Evolutionary conservation across 2,329 filamentous ascomycete genomes (phyloP).

Genomic region (Sclerotinia sclerotiorum): DNA sequence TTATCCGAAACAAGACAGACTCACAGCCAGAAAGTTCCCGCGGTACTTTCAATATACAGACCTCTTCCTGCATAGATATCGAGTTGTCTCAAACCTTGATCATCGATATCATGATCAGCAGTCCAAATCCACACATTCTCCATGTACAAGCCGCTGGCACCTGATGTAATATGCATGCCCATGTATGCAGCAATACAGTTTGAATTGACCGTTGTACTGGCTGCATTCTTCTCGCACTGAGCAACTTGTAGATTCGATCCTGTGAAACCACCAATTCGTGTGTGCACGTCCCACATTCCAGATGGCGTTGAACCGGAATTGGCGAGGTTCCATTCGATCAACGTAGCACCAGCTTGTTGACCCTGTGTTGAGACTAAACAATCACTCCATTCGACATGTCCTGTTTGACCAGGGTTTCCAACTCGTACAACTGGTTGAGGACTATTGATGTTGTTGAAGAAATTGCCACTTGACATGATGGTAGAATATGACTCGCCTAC

Average conservation of each 20-base stretch:
- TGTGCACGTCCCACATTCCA: conserved; percentile 51
- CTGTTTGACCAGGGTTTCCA: conserved; percentile 57
- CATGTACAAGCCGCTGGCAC: conserved; percentile 48
- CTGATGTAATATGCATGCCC: conserved; percentile 40
- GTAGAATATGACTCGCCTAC: conserved; percentile 48
- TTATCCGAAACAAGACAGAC: neutral
- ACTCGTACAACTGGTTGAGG: conserved; percentile 53
- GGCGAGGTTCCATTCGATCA: conserved; percentile 66
- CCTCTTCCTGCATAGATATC: conserved; percentile 53
- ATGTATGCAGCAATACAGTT: conserved; percentile 42
- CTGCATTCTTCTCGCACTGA: conserved; percentile 55
- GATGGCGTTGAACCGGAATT: conserved; percentile 49
- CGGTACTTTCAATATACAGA: conserved; percentile 47
- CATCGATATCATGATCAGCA: conserved; percentile 47
- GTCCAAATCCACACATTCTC: conserved; percentile 52
- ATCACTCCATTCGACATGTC: conserved; percentile 62
- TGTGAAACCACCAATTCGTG: conserved; percentile 46
- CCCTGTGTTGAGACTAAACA: conserved; percentile 63
- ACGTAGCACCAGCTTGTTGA: conserved; percentile 54
- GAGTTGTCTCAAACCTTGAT: conserved; percentile 51
- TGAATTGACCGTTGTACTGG: conserved; percentile 37
- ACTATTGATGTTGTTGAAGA: conserved; percentile 46
- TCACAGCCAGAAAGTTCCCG: conserved; percentile 50
- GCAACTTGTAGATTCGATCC: conserved; percentile 29
- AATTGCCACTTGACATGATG: conserved; percentile 42